phyloP scores from a whole-genome alignment of 1,284 basidiomycete genomes.

The Ustilago curta region DNA sequence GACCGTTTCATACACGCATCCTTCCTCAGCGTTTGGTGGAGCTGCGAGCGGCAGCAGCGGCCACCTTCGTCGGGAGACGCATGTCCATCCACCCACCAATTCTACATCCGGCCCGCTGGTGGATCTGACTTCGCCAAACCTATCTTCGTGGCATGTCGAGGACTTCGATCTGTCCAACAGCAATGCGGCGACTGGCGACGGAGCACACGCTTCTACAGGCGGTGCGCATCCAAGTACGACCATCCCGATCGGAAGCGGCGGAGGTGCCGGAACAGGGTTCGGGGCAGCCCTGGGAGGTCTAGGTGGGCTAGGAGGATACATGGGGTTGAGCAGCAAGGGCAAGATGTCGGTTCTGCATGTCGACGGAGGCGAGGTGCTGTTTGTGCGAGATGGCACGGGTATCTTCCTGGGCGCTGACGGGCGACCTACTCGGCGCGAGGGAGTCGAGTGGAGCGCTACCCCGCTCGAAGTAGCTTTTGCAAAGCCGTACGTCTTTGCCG shows the following conservation, averaged over 20 bases:
- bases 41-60: slow-evolving; percentile 16
- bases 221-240: slow-evolving; percentile 25
- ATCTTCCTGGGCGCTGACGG: slow-evolving; percentile 80
- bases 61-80: slow-evolving; percentile 33
- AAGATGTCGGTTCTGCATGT: slow-evolving; percentile 77
- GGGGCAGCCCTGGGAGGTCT: slow-evolving; percentile 69
- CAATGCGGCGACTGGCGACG: slow-evolving; percentile 14
- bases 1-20: slow-evolving; percentile 48
- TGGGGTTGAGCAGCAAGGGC: slow-evolving; percentile 80
- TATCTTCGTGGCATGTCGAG: slow-evolving; percentile 47
- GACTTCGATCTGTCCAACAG: slow-evolving; percentile 43
- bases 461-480: slow-evolving; percentile 86
- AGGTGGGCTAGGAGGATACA: slow-evolving; percentile 85
- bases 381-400: slow-evolving; percentile 66
- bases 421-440: slow-evolving; percentile 74
- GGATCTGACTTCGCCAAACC: slow-evolving; percentile 34
- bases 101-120: slow-evolving; percentile 48
- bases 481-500: slow-evolving; percentile 83
- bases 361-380: slow-evolving; percentile 71
- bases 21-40: slow-evolving; percentile 30
- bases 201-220: slow-evolving; percentile 10
- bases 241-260: slow-evolving; percentile 20
- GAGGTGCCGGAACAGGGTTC: slow-evolving; percentile 26
- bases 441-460: slow-evolving; percentile 81
- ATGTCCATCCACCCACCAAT: slow-evolving; percentile 40